phyloP scores from a whole-genome alignment of 164 flowering plant species.

The Chloranthus sessilifolius region DNA sequence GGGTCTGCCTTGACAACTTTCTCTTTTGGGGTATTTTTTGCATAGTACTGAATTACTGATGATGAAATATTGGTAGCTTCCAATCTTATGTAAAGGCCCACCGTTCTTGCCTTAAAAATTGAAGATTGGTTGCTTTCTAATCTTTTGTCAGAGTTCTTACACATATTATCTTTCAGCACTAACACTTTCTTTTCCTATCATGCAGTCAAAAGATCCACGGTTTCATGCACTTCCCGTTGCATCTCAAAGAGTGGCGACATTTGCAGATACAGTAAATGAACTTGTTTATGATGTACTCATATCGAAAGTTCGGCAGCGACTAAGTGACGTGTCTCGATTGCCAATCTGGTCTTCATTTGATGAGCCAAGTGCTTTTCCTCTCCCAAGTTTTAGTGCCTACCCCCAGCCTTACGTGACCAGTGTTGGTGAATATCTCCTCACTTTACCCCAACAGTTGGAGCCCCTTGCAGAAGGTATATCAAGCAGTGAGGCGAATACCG shows the following conservation, averaged over 20 bases:
- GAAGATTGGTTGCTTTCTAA: too few relatives aligned
- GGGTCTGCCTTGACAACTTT: too few relatives aligned
- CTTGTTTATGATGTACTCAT: conserved; percentile 98
- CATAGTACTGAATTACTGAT: too few relatives aligned
- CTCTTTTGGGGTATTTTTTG: too few relatives aligned
- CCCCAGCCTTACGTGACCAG: conserved; percentile 90
- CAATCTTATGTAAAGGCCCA: too few relatives aligned
- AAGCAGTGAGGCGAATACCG: conserved; percentile 57
- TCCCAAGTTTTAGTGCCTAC: conserved; percentile 90
- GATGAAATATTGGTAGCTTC: too few relatives aligned
- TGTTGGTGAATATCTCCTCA: conserved; percentile 96
- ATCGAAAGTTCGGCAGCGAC: conserved; percentile 89
- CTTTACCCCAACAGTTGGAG: conserved; percentile 97
- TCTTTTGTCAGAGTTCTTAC: too few relatives aligned
- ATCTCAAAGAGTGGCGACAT: conserved; percentile 89
- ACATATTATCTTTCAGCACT: conserved; percentile 1
- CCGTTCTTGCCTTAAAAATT: too few relatives aligned
- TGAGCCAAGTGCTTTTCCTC: conserved; percentile 61
- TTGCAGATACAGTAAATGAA: conserved; percentile 89
- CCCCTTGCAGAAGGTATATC: conserved; percentile 96
- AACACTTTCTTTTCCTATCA: conserved; percentile 9
- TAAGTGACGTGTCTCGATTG: conserved; percentile 74
- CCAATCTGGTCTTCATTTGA: conserved; percentile 92
- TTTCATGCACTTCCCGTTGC: conserved; percentile 96
- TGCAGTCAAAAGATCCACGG: conserved; percentile 98